These are phyloP conservation scores for Pythium grandisporangium DNA, from an alignment of 352 stramenopile genomes.

Conservation along the genomic window DNA sequence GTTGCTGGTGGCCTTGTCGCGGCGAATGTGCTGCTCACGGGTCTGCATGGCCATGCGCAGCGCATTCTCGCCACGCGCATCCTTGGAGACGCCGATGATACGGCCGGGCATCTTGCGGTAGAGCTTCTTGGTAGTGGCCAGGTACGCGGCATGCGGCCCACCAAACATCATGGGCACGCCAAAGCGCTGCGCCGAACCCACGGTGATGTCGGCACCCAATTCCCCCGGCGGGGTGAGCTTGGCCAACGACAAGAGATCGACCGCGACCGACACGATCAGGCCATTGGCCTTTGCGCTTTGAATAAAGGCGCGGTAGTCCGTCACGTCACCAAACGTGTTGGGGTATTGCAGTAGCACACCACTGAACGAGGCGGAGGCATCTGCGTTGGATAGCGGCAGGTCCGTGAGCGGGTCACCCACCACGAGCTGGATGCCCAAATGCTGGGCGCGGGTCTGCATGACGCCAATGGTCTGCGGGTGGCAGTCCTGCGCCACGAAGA, in stretches of 20 bases:
- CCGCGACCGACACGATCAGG: conserved; percentile 93
- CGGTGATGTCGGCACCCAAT: conserved; percentile 96
- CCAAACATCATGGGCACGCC: conserved; percentile 99
- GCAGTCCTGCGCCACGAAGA: conserved; percentile 92
- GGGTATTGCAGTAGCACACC: conserved; percentile 98
- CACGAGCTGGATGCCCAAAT: conserved; percentile 91
- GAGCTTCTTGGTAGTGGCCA: conserved; percentile 95
- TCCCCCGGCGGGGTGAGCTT: conserved; percentile 92
- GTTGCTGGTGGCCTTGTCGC: conserved; percentile 99
- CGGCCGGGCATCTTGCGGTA: conserved; percentile 96
- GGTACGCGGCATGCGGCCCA: conserved; percentile 96
- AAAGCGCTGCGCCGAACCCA: conserved; percentile 98
- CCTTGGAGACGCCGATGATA: conserved; percentile 98
- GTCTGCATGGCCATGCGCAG: conserved; percentile 99
- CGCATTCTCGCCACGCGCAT: conserved; percentile 92
- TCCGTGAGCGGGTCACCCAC: conserved; percentile 81
- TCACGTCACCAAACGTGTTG: conserved; percentile 94
- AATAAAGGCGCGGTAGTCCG: conserved; percentile 90
- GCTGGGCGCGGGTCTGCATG: conserved; percentile 88
- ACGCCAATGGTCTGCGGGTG: conserved; percentile 91
- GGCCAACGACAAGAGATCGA: conserved; percentile 95
- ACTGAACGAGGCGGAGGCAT: conserved; percentile 82
- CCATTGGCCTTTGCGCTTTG: conserved; percentile 73
- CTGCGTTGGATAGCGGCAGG: conserved; percentile 71
- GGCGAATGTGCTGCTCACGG: conserved; percentile 97